A percentile compares a stretch with the other conserved stretches of the same genome.
Conservation (phyloP, 805 yeast genomes). For the Saccharomyces mikatae region DNA sequence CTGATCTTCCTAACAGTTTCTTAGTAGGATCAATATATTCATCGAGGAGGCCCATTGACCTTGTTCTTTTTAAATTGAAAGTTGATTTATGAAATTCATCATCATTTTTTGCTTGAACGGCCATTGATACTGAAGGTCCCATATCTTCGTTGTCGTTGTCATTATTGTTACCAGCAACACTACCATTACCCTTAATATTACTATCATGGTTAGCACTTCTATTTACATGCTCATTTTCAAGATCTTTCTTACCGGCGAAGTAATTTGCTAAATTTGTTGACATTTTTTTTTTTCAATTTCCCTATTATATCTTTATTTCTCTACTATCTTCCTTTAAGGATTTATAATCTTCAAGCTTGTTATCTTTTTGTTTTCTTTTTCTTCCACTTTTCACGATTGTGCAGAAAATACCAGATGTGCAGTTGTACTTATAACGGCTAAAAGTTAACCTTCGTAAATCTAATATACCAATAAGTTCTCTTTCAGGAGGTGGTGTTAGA, state of each 20-base stretch:
- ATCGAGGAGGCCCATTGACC: slow-evolving; percentile 74
- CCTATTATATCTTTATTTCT: background rate
- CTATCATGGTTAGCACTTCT: background rate
- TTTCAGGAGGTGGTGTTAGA: background rate
- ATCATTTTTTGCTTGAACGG: slow-evolving; percentile 63
- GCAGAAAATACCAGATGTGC: background rate
- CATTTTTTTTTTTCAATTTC: slow-evolving; percentile 9
- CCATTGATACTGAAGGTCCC: slow-evolving; percentile 38
- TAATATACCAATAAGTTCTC: background rate
- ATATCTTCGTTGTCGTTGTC: slow-evolving; percentile 24
- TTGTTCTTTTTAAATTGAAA: slow-evolving; percentile 69
- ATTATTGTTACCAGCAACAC: background rate
- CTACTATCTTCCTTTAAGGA: background rate
- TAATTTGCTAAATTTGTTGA: slow-evolving; percentile 24
- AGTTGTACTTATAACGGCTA: background rate
- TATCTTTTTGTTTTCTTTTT: background rate
- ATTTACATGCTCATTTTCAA: slow-evolving; percentile 1
- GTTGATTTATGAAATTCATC: slow-evolving; percentile 63
- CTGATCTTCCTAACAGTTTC: slow-evolving; percentile 27
- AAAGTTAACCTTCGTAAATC: background rate
- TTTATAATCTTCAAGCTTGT: background rate
- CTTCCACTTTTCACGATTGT: background rate
- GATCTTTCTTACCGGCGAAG: slow-evolving; percentile 11
- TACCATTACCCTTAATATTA: background rate
- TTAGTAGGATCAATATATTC: slow-evolving; percentile 49